phyloP scores from a whole-genome alignment of 176 grass and related monocot genomes.

The Lolium perenne region DNA sequence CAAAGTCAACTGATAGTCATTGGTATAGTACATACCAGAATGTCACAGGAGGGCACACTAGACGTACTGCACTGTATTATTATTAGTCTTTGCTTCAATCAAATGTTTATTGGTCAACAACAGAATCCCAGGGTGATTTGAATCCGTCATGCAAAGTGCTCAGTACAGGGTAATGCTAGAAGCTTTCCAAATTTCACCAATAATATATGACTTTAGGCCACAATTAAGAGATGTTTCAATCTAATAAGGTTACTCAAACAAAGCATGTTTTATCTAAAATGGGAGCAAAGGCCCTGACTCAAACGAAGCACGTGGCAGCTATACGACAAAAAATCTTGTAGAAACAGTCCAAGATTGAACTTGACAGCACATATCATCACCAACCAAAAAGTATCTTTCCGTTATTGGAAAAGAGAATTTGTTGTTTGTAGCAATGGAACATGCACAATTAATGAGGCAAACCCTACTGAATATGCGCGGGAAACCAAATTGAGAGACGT shows the following conservation, averaged over 20 bases:
- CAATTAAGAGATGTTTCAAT: neutral
- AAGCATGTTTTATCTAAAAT: too few species aligned
- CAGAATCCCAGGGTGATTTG: neutral
- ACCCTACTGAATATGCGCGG: neutral
- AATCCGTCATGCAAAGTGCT: constrained; percentile 1
- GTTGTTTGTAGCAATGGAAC: neutral
- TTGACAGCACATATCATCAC: neutral
- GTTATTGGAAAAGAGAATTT: neutral
- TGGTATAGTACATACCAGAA: neutral
- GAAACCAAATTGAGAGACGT: neutral
- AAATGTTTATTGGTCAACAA: constrained; percentile 34
- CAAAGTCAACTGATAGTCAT: constrained; percentile 14
- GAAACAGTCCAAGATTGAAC: neutral
- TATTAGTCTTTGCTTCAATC: constrained; percentile 3
- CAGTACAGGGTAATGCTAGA: neutral
- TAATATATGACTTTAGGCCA: too few species aligned
- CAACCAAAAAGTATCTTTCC: neutral
- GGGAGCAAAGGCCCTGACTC: neutral
- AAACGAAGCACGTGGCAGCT: neutral
- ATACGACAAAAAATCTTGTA: neutral
- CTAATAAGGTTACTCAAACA: neutral
- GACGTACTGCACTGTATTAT: neutral
- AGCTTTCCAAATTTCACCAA: too few species aligned
- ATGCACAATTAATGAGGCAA: neutral
- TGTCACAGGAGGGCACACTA: neutral